Percentiles rank a stretch among this genome's conserved stretches.
Evolutionary conservation across 345 rosid species (phyloP).

Genomic region (Trapa bicornis): DNA sequence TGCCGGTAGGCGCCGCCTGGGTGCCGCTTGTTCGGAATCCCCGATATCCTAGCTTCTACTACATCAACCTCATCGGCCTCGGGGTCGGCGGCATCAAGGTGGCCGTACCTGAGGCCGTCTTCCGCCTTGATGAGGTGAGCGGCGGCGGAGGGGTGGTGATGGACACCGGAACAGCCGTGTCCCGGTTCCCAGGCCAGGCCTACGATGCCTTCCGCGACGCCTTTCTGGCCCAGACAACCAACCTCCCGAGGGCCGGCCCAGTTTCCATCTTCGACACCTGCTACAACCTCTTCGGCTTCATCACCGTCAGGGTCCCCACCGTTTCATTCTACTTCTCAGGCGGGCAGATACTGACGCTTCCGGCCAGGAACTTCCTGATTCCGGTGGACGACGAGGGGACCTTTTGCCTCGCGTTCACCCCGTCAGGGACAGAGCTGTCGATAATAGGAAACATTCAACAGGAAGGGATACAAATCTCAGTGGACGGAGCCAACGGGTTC

Average conservation of each 20-base stretch:
- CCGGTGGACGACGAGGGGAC: conserved; percentile 83
- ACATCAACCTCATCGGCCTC: conserved; percentile 64
- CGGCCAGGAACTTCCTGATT: conserved; percentile 81
- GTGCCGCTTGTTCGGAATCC: conserved; percentile 74
- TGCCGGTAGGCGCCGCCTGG: conserved; percentile 92
- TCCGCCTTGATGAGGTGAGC: conserved; percentile 41
- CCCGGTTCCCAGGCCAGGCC: conserved; percentile 58
- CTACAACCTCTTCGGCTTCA: conserved; percentile 53
- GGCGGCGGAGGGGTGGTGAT: conserved; percentile 88
- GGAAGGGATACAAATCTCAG: conserved; percentile 86
- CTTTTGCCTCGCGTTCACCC: conserved; percentile 83
- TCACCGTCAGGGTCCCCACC: conserved; percentile 80
- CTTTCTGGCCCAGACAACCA: conserved; percentile 46
- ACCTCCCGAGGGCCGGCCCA: conserved; percentile 66
- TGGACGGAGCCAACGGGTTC: conserved; percentile 87
- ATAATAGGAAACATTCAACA: conserved; percentile 95
- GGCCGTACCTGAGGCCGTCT: conserved; percentile 44
- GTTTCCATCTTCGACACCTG: conserved; percentile 93
- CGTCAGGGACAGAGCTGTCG: conserved; percentile 60
- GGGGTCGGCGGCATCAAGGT: conserved; percentile 63
- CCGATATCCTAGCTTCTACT: conserved; percentile 66
- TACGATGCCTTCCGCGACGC: conserved; percentile 63
- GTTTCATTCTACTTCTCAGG: conserved; percentile 74
- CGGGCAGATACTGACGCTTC: conserved; percentile 72
- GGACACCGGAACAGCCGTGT: conserved; percentile 97